Conservation (phyloP, 208 protist genomes). For the Trypanosoma brucei region DNA sequence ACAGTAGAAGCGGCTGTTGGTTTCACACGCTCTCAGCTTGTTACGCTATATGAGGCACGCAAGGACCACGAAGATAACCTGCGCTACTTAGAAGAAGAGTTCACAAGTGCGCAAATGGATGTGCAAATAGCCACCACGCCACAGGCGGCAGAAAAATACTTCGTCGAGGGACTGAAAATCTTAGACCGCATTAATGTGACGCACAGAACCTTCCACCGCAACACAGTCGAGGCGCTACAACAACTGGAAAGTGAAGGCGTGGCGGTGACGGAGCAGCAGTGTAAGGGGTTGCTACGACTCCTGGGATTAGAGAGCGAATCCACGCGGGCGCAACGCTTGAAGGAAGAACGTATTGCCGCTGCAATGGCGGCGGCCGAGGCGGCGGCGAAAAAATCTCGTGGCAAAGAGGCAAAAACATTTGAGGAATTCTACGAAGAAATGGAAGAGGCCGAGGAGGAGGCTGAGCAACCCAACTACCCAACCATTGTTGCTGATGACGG, state of each 20-base stretch:
- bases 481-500: constrained; percentile 29
- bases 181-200: constrained; percentile 54
- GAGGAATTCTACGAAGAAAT: constrained; percentile 5
- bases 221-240: constrained; percentile 32
- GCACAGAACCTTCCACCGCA: constrained; percentile 54
- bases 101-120: constrained; percentile 26
- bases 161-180: constrained; percentile 43
- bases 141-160: constrained; percentile 49
- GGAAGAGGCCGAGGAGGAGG: constrained; percentile 1
- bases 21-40: constrained; percentile 48
- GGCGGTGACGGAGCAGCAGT: constrained; percentile 20
- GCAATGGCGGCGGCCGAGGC: constrained; percentile 11
- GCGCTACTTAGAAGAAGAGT: constrained; percentile 42
- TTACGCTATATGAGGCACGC: constrained; percentile 43
- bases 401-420: constrained; percentile 4
- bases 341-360: constrained; percentile 14
- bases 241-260: constrained; percentile 18
- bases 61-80: constrained; percentile 65
- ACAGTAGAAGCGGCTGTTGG: constrained; percentile 33
- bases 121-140: constrained; percentile 45
- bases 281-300: constrained; percentile 19
- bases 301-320: constrained; percentile 36
- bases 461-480: constrained; percentile 14
- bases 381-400: constrained; percentile 1
- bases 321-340: constrained; percentile 23